Evolutionary conservation across 1,284 basidiomycete species (phyloP), one percentile per base, ranked within the genome.

Genomic region (Abortiporus biennis): DNA sequence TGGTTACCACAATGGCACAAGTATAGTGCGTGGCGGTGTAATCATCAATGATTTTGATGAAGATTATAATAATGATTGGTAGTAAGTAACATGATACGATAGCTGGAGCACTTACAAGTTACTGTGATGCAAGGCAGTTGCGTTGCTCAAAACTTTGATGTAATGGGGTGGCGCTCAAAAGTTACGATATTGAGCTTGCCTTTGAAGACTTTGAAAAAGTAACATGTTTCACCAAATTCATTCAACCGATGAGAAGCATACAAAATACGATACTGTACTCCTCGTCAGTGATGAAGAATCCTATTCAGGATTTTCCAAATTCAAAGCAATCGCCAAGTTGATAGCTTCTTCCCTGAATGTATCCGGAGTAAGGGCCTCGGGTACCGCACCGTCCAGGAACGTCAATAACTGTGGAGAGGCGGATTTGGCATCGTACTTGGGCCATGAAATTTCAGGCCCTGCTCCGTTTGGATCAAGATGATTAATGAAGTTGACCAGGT

Each of bases 301-400:
- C 27, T 37, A 37, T 13, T 16, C 17, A 9, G 36, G 36, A 15
- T 37, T 17, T 5, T 37, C 36, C 36, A 37, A 20, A n/a, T 21
- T 21, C 12, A 37, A 6, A 15, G 9, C 5, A 5, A 53, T 69
- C 42, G 74, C 32, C 37, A 59, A 63, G 0, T 61, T 52, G 48
- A 78, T 71, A 22, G 34, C 57, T 8, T 61, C 58, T 24, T 45
- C 45, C 1, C 64, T 51, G 44, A 55, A 65, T n/a, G 54, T 55
- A 43, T 66, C 63, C 33, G 53, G 46, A 13, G 54, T 54, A 16
- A 63, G 53, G 5, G 40, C 48, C 25, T 51, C 44, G 3, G 61
- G 56, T 4, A 38, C n/a, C 2, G 48, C 58, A 36, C 59, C 55
- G 20, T 42, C 36, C 46, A 59, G 51, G 8, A 51, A 55, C 16